Base-by-base conservation (phyloP, 371 early-diverging fungal genomes). In the Choanephora cucurbitarum region DNA sequence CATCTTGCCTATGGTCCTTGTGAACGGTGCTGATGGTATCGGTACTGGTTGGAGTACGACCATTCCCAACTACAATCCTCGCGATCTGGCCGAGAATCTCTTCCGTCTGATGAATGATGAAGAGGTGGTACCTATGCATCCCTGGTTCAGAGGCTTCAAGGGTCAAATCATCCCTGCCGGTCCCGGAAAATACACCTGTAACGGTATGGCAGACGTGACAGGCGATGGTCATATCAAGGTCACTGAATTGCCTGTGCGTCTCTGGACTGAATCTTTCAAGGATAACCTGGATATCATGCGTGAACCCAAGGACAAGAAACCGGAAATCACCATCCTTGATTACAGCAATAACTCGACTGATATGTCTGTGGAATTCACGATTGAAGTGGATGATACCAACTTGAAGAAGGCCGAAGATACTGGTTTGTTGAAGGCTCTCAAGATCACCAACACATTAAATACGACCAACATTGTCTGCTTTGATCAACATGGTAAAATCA, bases 1-100 rank as follows among this genome's bases (percentile, higher is more conserved):
- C 1, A 88, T 99, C 34, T 66, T 99, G 4, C 99, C 99, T 0
- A 91, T 99, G 93, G 86, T 99, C 0, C 77, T 99, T 18, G 86
- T 99, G 9, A 99, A 99, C 71, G 99, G 99, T 24, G 86, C 92
- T 1, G 96, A 98, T 24, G 99, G 99, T 60, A 99, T 99, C 56
- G 99, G 99, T 34, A 99, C 99, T 13, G 99, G 73, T 8, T 93
- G 92, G 93, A 91, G 90, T 67, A 87, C 93, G 0, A 77, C 51
- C 37, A 87, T 93, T 52, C 93, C 93, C 41, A 89, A 87, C 69
- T 93, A 89, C 70, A 96, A 95, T 66, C 99, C 99, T 3, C 66
- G 67, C n/a, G 99, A 99, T 52, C 85, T 99, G 49, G 88, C 96
- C 3, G 82, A 86, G 21, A 99, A 99, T 63, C 54, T 99, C 28